These are phyloP conservation scores for Pouteria glomerata DNA, from an alignment of 148 eudicot genomes.

Conservation along the genomic window DNA sequence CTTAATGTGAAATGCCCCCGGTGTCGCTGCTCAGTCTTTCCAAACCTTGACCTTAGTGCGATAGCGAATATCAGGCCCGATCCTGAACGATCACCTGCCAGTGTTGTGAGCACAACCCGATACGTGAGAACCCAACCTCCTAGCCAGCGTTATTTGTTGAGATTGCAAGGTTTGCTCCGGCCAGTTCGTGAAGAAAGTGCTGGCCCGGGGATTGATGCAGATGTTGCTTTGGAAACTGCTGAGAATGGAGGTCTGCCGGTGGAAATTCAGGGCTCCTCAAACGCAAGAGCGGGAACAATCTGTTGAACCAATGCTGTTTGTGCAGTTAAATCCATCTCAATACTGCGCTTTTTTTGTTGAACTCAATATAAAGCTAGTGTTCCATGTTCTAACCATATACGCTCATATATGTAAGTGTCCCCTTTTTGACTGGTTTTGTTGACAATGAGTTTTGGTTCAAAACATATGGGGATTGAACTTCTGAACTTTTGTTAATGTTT, in stretches of 20 bases:
- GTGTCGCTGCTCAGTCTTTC: conserved; percentile 89
- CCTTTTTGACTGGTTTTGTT: no score
- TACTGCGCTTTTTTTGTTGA: no score
- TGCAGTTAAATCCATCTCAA: no score
- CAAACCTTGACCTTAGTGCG: conserved; percentile 89
- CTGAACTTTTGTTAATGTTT: no score
- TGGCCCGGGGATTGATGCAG: conserved; percentile 37
- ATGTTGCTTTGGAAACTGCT: conserved; percentile 36
- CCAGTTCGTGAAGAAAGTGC: conserved; percentile 53
- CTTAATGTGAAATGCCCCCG: conserved; percentile 93
- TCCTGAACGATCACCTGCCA: conserved; percentile 48
- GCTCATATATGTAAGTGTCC: no score
- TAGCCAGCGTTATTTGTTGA: conserved; percentile 72
- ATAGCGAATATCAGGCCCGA: conserved; percentile 68
- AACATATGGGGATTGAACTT: no score
- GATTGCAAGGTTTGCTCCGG: conserved; percentile 74
- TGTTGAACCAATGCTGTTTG: no score
- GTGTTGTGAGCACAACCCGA: conserved; percentile 46
- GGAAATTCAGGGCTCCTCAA: neutral
- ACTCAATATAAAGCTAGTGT: no score
- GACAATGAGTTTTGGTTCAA: no score
- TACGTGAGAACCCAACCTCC: conserved; percentile 62
- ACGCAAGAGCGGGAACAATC: neutral
- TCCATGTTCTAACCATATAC: no score
- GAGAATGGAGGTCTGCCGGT: conserved; percentile 44